Base-by-base conservation (phyloP, 305 asterid species). In the Fraxinus floribunda region DNA sequence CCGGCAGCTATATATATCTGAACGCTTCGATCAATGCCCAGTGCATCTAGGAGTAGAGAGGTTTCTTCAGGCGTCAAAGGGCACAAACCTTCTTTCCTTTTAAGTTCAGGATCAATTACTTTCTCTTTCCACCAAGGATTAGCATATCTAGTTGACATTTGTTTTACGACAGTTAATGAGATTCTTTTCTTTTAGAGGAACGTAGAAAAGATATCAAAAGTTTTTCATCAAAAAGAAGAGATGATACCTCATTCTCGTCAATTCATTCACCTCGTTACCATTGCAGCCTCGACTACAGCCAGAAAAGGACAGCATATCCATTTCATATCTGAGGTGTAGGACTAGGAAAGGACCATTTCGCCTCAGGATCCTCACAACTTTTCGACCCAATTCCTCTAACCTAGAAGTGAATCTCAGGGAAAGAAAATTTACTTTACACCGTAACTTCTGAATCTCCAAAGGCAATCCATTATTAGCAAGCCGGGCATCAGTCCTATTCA, bases 1-100 rank as follows among this genome's bases (percentile, higher is more conserved):
- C 98, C 98, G 36, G 97, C 93, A 78, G 98, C 97, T 20, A 94
- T 91, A 84, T 94, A 94, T 22, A 95, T 87, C 86, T 95, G 97
- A 82, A 92, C 85, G 35, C 74, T 89, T n/a, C 55, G 90, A 87
- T 93, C 91, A 41, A 93, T 90, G 39, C 91, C 96, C 20, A 94
- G 90, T 7, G 97, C 98, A 16, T 78, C 85, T 18, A 94, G 86
- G 24, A 89, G 90, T 26, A 92, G 91, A 64, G 95, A 92, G 85
- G 95, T 93, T 91, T 94, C 98, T 85, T 94, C 98, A n/a, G 98
- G 98, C 0, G 97, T 94, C 85, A 93, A 87, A 75, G 98, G 98
- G 46, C 98, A 94, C 30, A 90, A 78, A 38, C 98, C 98, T 81
- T 93, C 97, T 75, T 84, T 92, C 86, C 98, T 89, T 86, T 93